A percentile compares a stretch with the other conserved stretches of the same genome.
These are phyloP conservation scores for Gracilariopsis chorda DNA, from an alignment of 23 red algal species.

Conservation along the genomic window DNA sequence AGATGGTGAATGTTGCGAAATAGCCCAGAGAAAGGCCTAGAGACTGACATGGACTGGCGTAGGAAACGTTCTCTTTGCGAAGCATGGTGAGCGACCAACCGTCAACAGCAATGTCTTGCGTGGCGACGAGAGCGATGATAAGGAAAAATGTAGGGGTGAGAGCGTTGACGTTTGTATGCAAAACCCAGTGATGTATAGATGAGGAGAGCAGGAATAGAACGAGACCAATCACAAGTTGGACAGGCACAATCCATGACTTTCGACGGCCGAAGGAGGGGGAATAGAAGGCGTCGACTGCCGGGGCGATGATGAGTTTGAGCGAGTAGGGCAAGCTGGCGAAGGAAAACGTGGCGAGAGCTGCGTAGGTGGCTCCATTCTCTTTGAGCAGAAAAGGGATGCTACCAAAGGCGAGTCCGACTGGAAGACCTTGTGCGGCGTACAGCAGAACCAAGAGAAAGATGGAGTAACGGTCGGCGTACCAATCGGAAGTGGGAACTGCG, in stretches of 20 bases:
- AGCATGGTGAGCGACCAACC: conserved; percentile 94
- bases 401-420: conserved; percentile 87
- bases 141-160: conserved; percentile 74
- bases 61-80: conserved; percentile 36
- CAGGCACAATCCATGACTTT: conserved; percentile 88
- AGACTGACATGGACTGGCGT: conserved; percentile 84
- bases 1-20: conserved; percentile 90
- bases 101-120: conserved; percentile 97
- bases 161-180: conserved; percentile 33
- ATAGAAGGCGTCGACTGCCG: conserved; percentile 88
- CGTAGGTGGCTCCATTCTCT: conserved; percentile 63
- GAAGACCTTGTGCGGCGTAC: conserved; percentile 87
- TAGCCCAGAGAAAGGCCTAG: conserved; percentile 86
- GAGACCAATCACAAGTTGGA: conserved; percentile 70
- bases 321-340: conserved; percentile 89
- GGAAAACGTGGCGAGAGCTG: conserved; percentile 80
- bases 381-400: conserved; percentile 89
- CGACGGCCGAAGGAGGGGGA: conserved; percentile 68
- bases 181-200: conserved; percentile 59
- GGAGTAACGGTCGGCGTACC: conserved; percentile 41
- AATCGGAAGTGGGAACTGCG: background rate
- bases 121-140: conserved; percentile 77
- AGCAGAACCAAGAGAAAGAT: conserved; percentile 62
- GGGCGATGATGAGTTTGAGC: conserved; percentile 89
- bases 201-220: conserved; percentile 35